phyloP scores from a whole-genome alignment of 1,139 yeast species.

The Taphrina confusa region DNA sequence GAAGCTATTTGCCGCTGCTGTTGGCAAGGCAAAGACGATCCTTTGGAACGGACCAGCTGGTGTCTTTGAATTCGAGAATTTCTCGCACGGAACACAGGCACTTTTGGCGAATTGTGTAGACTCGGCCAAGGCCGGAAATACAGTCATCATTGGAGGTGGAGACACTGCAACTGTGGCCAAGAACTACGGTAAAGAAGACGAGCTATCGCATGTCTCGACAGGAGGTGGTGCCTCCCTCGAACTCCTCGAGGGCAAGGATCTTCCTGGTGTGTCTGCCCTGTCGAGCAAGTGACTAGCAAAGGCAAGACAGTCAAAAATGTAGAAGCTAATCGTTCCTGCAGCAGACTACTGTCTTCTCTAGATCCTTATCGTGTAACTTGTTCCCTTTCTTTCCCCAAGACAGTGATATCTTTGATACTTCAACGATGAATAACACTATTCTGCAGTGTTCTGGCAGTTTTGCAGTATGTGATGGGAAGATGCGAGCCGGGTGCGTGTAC shows the following conservation, averaged over 20 bases:
- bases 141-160: conserved; percentile 94
- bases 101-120: conserved; percentile 82
- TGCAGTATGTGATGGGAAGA: too few relatives aligned
- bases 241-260: conserved; percentile 93
- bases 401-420: too few relatives aligned
- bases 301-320: neutral
- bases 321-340: too few relatives aligned
- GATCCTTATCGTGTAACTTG: too few relatives aligned
- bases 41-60: conserved; percentile 99
- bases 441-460: too few relatives aligned
- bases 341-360: too few relatives aligned
- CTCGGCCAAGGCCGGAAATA: conserved; percentile 83
- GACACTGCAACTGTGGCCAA: conserved; percentile 98
- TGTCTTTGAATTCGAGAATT: conserved; percentile 91
- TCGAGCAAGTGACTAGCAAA: conserved; percentile 56
- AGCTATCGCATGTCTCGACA: conserved; percentile 94
- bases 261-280: conserved; percentile 94
- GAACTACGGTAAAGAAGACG: conserved; percentile 92
- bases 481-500: too few relatives aligned
- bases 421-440: too few relatives aligned
- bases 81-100: conserved; percentile 85
- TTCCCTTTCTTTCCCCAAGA: too few relatives aligned
- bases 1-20: conserved; percentile 72
- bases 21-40: conserved; percentile 90
- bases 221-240: conserved; percentile 99